phyloP scores from a whole-genome alignment of 2,329 filamentous ascomycete species.

The Colletotrichum sp. region DNA sequence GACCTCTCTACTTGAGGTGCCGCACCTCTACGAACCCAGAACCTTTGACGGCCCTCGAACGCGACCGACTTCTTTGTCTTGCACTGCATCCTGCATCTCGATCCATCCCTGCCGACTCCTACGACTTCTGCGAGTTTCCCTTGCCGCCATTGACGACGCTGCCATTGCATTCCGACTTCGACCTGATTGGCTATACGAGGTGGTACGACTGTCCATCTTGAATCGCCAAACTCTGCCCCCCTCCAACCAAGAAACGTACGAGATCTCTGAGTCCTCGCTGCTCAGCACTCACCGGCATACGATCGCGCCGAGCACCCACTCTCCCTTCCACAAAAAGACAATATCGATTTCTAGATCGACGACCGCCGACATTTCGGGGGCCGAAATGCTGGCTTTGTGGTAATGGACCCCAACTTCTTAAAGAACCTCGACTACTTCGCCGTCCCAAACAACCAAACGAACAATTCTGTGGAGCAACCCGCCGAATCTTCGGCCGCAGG shows the following conservation, averaged over 20 bases:
- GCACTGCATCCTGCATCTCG: not conserved
- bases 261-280: not conserved
- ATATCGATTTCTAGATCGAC: conserved; percentile 19
- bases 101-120: not conserved
- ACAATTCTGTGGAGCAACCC: conserved; percentile 37
- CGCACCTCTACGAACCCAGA: not conserved
- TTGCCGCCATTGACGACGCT: not conserved
- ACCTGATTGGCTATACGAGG: conserved; percentile 4
- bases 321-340: not conserved
- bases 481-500: conserved; percentile 28
- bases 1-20: not conserved
- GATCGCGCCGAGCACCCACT: not conserved
- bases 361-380: conserved; percentile 36
- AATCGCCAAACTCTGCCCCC: not conserved
- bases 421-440: conserved; percentile 45
- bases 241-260: not conserved
- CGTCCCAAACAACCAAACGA: conserved; percentile 41
- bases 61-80: not conserved
- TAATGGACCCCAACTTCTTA: conserved; percentile 42
- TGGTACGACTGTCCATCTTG: conserved; percentile 10
- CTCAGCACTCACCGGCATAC: not conserved
- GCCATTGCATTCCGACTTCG: not conserved
- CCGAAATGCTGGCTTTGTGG: conserved; percentile 32
- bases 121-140: not conserved
- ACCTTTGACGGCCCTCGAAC: not conserved